Conservation (phyloP, 352 stramenopile genomes). For the Globisporangium splendens region DNA sequence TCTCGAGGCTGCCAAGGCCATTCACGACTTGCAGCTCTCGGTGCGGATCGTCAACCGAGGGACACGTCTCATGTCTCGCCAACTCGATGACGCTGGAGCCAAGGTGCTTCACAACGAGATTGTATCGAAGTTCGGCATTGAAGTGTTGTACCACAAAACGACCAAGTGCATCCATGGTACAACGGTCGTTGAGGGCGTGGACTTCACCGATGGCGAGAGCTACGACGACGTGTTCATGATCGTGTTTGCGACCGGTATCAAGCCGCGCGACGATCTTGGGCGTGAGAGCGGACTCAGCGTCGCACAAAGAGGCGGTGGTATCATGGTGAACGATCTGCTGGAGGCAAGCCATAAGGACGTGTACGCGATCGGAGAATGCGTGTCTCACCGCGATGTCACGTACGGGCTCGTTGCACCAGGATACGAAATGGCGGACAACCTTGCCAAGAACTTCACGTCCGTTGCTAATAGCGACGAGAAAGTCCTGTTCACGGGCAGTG, state of each 20-base stretch:
- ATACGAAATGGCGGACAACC: constrained; percentile 89
- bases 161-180: constrained; percentile 62
- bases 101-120: constrained; percentile 89
- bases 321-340: constrained; percentile 88
- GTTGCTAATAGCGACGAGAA: constrained; percentile 1
- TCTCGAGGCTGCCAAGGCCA: constrained; percentile 85
- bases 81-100: constrained; percentile 90
- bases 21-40: constrained; percentile 86
- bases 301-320: constrained; percentile 70
- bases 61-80: constrained; percentile 89
- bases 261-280: constrained; percentile 88
- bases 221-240: constrained; percentile 89
- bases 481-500: constrained; percentile 73
- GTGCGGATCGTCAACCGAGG: constrained; percentile 91
- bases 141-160: constrained; percentile 88
- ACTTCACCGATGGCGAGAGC: constrained; percentile 81
- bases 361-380: constrained; percentile 90
- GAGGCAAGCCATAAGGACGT: constrained; percentile 69
- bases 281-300: constrained; percentile 58
- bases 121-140: constrained; percentile 72
- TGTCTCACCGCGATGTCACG: constrained; percentile 88
- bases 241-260: constrained; percentile 90
- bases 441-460: constrained; percentile 76
- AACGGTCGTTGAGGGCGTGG: constrained; percentile 54
- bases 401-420: constrained; percentile 92